Conservation (phyloP, 148 eudicot genomes). For the Camellia sinensis region DNA sequence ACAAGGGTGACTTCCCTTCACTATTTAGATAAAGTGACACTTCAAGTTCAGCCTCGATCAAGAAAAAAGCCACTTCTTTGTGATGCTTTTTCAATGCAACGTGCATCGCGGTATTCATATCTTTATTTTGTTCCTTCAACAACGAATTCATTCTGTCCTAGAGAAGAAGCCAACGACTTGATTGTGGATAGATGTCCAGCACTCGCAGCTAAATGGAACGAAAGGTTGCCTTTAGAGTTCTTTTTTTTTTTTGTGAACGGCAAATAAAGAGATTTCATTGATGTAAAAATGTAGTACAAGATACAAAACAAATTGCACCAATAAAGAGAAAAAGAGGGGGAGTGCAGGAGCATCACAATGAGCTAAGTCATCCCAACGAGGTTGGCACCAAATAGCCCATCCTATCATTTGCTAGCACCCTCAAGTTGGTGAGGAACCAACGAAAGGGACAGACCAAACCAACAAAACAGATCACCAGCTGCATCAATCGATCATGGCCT, state of each 20-base stretch:
- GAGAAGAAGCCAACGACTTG: background rate
- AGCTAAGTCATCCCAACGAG: too few species aligned
- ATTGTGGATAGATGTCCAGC: constrained; percentile 1
- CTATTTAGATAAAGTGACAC: constrained; percentile 9
- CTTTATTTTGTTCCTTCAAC: background rate
- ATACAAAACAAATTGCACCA: too few species aligned
- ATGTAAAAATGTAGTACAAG: too few species aligned
- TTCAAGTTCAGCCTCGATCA: background rate
- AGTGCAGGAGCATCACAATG: too few species aligned
- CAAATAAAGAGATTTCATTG: too few species aligned
- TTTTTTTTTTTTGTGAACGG: too few species aligned
- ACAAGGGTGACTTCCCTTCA: constrained; percentile 26
- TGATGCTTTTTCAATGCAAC: background rate
- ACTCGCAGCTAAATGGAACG: constrained; percentile 26
- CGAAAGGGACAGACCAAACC: too few species aligned
- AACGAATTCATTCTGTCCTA: background rate
- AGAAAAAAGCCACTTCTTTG: background rate
- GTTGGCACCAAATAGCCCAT: too few species aligned
- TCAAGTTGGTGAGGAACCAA: too few species aligned
- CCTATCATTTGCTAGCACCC: too few species aligned
- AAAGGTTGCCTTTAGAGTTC: constrained; percentile 4
- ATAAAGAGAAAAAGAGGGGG: too few species aligned
- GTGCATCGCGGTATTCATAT: constrained; percentile 18
- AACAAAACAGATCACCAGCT: too few species aligned
- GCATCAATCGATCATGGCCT: background rate